Base-by-base conservation (phyloP, 2,329 filamentous ascomycete species). In the Claviceps capensis region DNA sequence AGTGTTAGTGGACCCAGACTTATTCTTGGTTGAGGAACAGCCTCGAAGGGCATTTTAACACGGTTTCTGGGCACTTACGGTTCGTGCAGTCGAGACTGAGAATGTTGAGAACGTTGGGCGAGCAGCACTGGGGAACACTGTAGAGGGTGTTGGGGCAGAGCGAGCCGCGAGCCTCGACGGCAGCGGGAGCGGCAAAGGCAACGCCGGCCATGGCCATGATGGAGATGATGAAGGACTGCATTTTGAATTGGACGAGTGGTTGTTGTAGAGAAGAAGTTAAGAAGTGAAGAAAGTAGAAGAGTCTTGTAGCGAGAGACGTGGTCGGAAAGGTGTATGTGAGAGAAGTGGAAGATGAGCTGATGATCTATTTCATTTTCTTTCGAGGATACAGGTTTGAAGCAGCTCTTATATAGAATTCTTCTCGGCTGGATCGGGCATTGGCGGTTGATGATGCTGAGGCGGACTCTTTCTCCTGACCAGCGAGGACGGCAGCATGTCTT, bases 61-160 rank as follows among this genome's bases (percentile, higher is more conserved):
- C 9, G 30, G 30, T 1, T 34, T 9, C 30, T 34, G 30, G 30
- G 4, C 1, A 54, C 55, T 51, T 23, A 57, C 55, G 54, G 19
- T 1, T 3, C 9, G 40, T 16, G 51, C 56, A 57, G 38, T 55
- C 49, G 17, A 57, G 23, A 5, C 6, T 17, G 30, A 47, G 47
- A n/a, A 55, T 5, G 6, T 44, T 43, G 8, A 55, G 42, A 4
- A 56, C 49, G 40, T 57, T 36, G n/a, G 41, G 2, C 0, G 26
- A 6, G 43, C 56, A 57, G 52, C 56, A 57, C n/a, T 45, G 53
- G 3, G 56, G 44, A 13, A 41, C 38, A 8, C 34, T 34, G 45
- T 57, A 55, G 30, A 57, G 34, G 1, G 43, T 8, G 1, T 1
- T 4, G 19, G 53, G 47, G 53, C 54, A 56, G 14, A 43, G 4